Evolutionary conservation across 768 basidiomycete species (phyloP), one percentile per base, ranked within the genome.

Genomic region (Lactifluus piperatus): DNA sequence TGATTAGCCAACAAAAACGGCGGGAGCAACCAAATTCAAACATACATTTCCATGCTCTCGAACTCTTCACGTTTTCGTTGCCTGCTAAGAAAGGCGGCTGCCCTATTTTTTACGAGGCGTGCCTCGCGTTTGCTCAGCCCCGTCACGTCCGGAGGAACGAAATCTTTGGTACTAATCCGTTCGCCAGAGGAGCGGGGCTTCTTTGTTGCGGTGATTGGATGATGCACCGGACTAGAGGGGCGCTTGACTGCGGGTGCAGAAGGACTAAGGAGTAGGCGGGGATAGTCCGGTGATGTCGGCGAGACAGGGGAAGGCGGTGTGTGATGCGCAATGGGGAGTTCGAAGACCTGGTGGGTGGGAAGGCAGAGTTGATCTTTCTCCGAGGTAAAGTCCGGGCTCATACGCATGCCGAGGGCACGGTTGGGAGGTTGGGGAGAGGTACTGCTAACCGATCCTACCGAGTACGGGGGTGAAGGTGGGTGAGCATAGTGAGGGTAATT

Each of bases 41-140:
- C 87, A 75, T 75, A 92, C 89, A 87, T 73, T 77, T 93, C 91
- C 88, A 94, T 92, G 67, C 70, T 76, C 73, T 94, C 91, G 68
- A 91, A 94, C 74, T 93, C 91, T 74, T 94, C 91, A 56, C 91
- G 83, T 73, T 94, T 94, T 67, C 91, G 80, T 72, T 94, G 91
- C 70, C 91, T 79, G 73, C 85, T 87, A 69, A 94, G 85, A 76
- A 94, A 94, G 58, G 91, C 91, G 11, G 91, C 91, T 13, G 91
- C 91, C 57, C 91, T 81, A 74, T 94, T 94, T 78, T 94, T 94
- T 57, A 94, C 88, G 9, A 94, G 80, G 53, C 91, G 84, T 60
- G 91, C 91, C 73, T 94, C 91, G 51, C 91, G 88, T 72, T 94
- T 94, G 77, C 79, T 84, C 59, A 94, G 79, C 51, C 92, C 92